Percentiles rank a stretch among this genome's conserved stretches.
Conservation (phyloP, 1,284 basidiomycete species). For the Kwoniella shivajii region DNA sequence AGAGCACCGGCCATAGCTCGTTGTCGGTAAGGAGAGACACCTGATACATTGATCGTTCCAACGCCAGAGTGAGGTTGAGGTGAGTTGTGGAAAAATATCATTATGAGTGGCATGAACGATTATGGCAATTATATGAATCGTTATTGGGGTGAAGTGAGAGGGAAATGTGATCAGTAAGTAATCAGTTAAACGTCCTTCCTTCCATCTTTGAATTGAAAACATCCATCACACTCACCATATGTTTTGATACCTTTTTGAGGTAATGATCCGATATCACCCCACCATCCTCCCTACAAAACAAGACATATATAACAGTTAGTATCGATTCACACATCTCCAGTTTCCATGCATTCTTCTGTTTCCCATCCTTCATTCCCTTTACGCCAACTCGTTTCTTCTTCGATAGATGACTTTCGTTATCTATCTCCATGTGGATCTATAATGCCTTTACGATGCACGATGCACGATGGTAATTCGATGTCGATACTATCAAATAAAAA, state of each 20-base stretch:
- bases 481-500: too few species aligned
- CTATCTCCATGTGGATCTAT: too few species aligned
- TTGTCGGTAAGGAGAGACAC: constrained; percentile 77
- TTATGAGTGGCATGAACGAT: too few species aligned
- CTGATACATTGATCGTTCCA: too few species aligned
- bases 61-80: too few species aligned
- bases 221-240: constrained; percentile 69
- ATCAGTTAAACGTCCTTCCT: background rate
- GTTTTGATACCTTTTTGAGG: constrained; percentile 76
- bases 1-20: constrained; percentile 72
- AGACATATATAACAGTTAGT: background rate
- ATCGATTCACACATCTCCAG: background rate
- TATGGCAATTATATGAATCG: too few species aligned
- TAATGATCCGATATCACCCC: constrained; percentile 75
- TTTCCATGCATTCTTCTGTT: background rate
- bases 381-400: background rate
- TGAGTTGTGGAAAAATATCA: too few species aligned
- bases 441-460: too few species aligned
- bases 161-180: too few species aligned
- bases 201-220: background rate
- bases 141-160: too few species aligned
- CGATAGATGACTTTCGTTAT: too few species aligned
- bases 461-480: too few species aligned
- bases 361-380: background rate
- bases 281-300: constrained; percentile 74